Base-by-base conservation (phyloP, 805 yeast genomes). In the Henningerozyma blattae region DNA sequence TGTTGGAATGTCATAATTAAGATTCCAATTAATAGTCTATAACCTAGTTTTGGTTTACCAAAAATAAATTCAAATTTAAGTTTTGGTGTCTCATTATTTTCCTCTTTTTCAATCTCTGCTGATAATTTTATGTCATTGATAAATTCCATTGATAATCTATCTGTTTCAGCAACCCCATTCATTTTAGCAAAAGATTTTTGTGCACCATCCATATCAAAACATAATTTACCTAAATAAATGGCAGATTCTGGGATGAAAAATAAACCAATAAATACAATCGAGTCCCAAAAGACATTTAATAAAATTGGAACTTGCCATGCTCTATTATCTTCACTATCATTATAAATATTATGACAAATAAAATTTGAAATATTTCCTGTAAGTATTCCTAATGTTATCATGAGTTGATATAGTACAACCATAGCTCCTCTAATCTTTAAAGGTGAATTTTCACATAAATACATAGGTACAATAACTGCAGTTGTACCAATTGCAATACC, bases 401-500 rank as follows among this genome's bases (percentile, higher is more conserved):
- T 67, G 45, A 76, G 61, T 54, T 77, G 85, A 61, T 69, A 78
- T 36, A 72, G 61, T 24, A 73, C 69, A 27, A 77, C 80, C 47
- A 77, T 66, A 4, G 79, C 61, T 45, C 86, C 86, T 66, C 86
- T 70, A 31, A 77, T 64, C 19, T 62, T 62, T 37, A 73, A 67
- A 34, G 86, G 85, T 25, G 85, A 64, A 36, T 75, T 67, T 52
- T 78, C 87, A 19, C 77, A 64, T 34, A 77, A 70, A 52, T 74
- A 75, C 59, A 82, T 63, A 22, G 91, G 87, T 12, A 76, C 81
- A 34, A 78, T 62, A 14, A 84, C 84, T 6, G 87, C 75, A 22
- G 76, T 63, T 18, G 73, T 64, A 28, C 94, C 94, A 35, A 83
- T 80, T 18, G 81, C 78, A 6, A 81, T 40, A 8, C 94, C 94